Evolutionary conservation across 148 eudicot species (phyloP), one percentile per base, ranked within the genome.

Genomic region (Vaccinium vitisidaea): DNA sequence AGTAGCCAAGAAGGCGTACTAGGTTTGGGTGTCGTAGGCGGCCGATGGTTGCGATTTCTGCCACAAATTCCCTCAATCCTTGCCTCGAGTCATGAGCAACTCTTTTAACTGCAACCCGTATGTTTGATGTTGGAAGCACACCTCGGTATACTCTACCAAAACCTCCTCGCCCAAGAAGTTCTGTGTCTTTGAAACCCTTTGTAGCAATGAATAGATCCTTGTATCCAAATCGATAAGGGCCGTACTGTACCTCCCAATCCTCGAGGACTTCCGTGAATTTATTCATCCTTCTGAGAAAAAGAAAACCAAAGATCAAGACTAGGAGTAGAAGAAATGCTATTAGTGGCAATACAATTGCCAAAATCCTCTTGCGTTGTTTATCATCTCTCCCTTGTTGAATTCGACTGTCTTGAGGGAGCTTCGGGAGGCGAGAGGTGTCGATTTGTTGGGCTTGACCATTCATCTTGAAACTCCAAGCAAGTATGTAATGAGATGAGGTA

Each of bases 201-300:
- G 80, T 77, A 3, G 79, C 54, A 8, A 21, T 4, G 54, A 25
- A 46, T 21, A 75, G 54, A 19, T 43, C 54, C 54, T 43, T 77
- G 30, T 77, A 50, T 0, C 56, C 2, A 54, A 52, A 79, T 25
- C 53, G 54, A 15, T 53, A 13, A 52, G 81, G 81, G n/a, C 81
- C 81, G 16, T 79, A 79, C 58, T 78, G 80, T 21, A 79, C 61
- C 81, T 79, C 81, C 63, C 81, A 79, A 54, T 79, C 81, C 61
- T 79, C 81, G 21, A 79, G 43, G 21, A 53, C 61, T 52, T 79
- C 43, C 0, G 15, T 25, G 19, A 27, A 79, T 43, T 79, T 79
- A 3, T 12, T 77, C 36, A 14, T 79, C 61, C 61, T 79, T 27
- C 0, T 7, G 5, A 15, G 2, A 3, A 79, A 25, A 25, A 79